Percentiles rank a stretch among this genome's conserved stretches.
These are phyloP conservation scores for Nakazawaea peltata DNA, from an alignment of 805 yeast species.

Conservation along the genomic window DNA sequence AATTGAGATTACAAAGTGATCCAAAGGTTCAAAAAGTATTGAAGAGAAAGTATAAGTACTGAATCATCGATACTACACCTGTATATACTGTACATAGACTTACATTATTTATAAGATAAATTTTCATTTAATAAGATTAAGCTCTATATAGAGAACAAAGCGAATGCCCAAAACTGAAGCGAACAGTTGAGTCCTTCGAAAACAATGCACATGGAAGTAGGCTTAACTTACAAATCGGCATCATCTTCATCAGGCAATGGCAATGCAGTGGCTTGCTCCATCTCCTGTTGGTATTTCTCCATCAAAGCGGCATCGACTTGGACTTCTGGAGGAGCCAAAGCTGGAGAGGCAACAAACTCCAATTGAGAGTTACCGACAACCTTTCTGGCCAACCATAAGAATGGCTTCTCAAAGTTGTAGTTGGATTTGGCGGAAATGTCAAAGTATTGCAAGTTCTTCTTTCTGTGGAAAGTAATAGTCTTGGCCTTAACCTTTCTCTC, in stretches of 20 bases:
- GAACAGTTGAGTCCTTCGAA: too few relatives aligned
- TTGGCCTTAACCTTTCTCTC: constrained; percentile 99
- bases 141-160: neutral
- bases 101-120: too few relatives aligned
- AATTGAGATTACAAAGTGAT: constrained; percentile 1
- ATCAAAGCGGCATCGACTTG: constrained; percentile 92
- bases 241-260: constrained; percentile 99
- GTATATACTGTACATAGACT: neutral
- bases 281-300: constrained; percentile 98
- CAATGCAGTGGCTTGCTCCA: constrained; percentile 98
- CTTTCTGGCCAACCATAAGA: constrained; percentile 99
- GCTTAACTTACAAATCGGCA: constrained; percentile 81
- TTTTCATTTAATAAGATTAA: neutral
- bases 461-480: constrained; percentile 99
- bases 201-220: too few relatives aligned
- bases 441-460: constrained; percentile 99
- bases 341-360: constrained; percentile 99
- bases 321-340: constrained; percentile 99
- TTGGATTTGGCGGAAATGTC: constrained; percentile 99
- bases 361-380: constrained; percentile 96
- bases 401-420: constrained; percentile 99
- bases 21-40: constrained; percentile 4
- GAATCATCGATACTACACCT: too few relatives aligned
- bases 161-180: too few relatives aligned
- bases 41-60: constrained; percentile 6